These are phyloP conservation scores for Barnettozyma vustinii DNA, from an alignment of 805 yeast species.

Conservation along the genomic window DNA sequence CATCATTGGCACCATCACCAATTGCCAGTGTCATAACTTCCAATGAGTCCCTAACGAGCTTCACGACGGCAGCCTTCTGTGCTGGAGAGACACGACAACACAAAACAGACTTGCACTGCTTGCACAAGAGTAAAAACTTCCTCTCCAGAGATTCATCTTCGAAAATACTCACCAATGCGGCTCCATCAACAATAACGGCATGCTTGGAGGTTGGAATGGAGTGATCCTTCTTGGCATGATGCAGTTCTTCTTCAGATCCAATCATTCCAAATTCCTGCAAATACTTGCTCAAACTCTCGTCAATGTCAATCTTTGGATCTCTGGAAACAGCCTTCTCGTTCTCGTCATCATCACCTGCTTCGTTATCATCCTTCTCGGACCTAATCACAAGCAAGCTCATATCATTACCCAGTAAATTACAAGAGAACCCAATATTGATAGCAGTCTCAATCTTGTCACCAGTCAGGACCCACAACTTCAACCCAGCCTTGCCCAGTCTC, in stretches of 20 bases:
- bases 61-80: conserved; percentile 74
- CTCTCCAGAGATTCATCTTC: conserved; percentile 38
- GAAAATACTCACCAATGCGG: conserved; percentile 51
- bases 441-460: conserved; percentile 85
- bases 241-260: conserved; percentile 54
- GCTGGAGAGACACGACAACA: conserved; percentile 85
- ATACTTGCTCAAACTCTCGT: conserved; percentile 38
- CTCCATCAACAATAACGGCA: conserved; percentile 76
- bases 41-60: conserved; percentile 61
- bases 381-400: conserved; percentile 65
- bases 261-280: conserved; percentile 44
- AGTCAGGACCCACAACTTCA: conserved; percentile 77
- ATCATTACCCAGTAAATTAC: conserved; percentile 64
- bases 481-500: conserved; percentile 67
- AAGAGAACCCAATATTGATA: conserved; percentile 78
- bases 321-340: conserved; percentile 25
- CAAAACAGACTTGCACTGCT: conserved; percentile 71
- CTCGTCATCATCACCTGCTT: conserved; percentile 22
- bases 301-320: conserved; percentile 28
- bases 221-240: conserved; percentile 49
- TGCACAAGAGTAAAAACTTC: conserved; percentile 66
- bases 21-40: conserved; percentile 78
- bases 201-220: conserved; percentile 61
- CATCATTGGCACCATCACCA: conserved; percentile 87
- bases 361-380: conserved; percentile 41